phyloP scores from a whole-genome alignment of 345 rosid genomes.

The Mangifera indica region DNA sequence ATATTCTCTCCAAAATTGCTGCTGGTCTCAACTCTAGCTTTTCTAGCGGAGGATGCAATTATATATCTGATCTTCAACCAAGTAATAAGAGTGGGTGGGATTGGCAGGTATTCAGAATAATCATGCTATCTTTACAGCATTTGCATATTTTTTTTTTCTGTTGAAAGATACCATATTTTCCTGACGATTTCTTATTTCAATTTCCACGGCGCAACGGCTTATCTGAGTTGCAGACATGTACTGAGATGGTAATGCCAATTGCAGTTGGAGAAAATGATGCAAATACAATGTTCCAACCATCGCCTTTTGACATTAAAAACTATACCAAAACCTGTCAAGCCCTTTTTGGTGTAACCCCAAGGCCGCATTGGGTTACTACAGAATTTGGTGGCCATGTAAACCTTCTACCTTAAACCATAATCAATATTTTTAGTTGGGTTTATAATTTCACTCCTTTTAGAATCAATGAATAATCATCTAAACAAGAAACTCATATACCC shows the following conservation, averaged over 20 bases:
- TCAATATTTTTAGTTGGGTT: too few relatives aligned
- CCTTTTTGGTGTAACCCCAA: slow-evolving; percentile 17
- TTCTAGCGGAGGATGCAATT: slow-evolving; percentile 6
- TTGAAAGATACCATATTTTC: neutral
- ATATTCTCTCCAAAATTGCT: slow-evolving; percentile 26
- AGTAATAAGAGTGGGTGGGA: slow-evolving; percentile 32
- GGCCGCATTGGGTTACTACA: slow-evolving; percentile 29
- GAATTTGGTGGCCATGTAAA: slow-evolving; percentile 44
- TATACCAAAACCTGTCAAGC: slow-evolving; percentile 9
- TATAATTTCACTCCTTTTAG: too few relatives aligned
- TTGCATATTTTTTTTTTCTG: neutral
- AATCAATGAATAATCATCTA: neutral
- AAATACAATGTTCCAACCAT: slow-evolving; percentile 32
- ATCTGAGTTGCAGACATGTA: slow-evolving; percentile 21
- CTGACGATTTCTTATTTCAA: neutral
- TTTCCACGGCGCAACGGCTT: too few relatives aligned
- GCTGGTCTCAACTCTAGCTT: slow-evolving; percentile 22
- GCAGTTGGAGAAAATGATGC: slow-evolving; percentile 24
- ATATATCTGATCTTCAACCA: neutral
- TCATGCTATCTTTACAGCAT: too few relatives aligned
- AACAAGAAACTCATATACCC: neutral
- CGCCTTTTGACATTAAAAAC: slow-evolving; percentile 23
- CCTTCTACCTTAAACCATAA: too few relatives aligned
- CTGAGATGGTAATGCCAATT: slow-evolving; percentile 23
- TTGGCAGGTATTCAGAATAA: slow-evolving; percentile 37